phyloP scores from a whole-genome alignment of 2,329 filamentous ascomycete species.

The Diaporthe ampelina region DNA sequence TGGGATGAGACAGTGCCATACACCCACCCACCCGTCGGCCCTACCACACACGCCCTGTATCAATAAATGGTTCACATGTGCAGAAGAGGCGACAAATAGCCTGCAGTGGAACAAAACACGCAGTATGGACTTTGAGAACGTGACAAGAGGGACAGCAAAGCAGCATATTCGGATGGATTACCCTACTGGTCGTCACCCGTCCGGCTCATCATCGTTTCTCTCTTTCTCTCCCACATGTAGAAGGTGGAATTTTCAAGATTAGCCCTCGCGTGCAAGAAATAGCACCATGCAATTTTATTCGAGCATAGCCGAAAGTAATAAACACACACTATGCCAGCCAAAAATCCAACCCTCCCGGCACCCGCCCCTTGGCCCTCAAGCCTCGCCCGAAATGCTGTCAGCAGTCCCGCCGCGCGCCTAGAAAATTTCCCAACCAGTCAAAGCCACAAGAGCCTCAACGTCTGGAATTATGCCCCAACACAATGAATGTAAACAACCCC shows the following conservation, averaged over 20 bases:
- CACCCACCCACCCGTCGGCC: neutral
- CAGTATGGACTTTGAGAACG: neutral
- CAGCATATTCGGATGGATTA: neutral
- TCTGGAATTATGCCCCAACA: neutral
- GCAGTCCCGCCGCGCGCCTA: neutral
- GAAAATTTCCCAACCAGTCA: neutral
- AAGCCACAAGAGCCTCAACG: neutral
- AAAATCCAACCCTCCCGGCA: neutral
- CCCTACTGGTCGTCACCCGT: neutral
- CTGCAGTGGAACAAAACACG: slow-evolving; percentile 4
- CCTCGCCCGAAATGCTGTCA: neutral
- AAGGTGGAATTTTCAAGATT: neutral
- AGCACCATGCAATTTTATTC: neutral
- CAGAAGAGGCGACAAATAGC: neutral
- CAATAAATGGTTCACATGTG: neutral
- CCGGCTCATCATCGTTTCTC: neutral
- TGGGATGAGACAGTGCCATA: neutral
- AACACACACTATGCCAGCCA: neutral
- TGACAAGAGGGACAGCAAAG: neutral
- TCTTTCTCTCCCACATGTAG: neutral
- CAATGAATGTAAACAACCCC: too few species aligned
- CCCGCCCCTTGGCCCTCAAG: neutral
- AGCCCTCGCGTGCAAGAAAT: neutral
- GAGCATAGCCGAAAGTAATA: neutral
- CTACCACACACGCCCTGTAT: neutral